Percentiles rank a stretch among this genome's conserved stretches.
These are phyloP conservation scores for Rheum nobile DNA, from an alignment of 148 eudicot genomes.

Conservation along the genomic window DNA sequence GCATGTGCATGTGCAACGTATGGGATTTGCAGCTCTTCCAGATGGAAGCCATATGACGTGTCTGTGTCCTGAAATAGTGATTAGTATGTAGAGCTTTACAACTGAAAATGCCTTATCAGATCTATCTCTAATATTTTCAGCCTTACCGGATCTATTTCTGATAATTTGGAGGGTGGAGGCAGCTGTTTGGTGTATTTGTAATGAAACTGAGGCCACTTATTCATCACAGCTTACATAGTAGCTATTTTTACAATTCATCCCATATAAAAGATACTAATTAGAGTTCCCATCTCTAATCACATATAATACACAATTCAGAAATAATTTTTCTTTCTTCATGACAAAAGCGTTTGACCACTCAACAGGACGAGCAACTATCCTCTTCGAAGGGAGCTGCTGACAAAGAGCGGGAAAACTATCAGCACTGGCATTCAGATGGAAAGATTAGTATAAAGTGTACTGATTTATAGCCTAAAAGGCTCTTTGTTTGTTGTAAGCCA, in stretches of 20 bases:
- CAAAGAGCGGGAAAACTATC: not conserved
- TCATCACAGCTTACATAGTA: not conserved
- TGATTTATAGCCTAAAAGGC: not conserved
- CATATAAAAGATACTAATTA: not conserved
- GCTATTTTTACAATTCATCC: not conserved
- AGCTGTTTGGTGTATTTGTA: not conserved
- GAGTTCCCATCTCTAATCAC: not conserved
- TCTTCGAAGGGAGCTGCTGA: not conserved
- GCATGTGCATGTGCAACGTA: not conserved
- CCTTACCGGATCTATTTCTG: too few species aligned
- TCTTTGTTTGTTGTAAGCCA: not conserved
- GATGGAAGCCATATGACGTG: not conserved
- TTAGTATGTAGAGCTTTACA: not conserved
- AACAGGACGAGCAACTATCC: constrained; percentile 1
- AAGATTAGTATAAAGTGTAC: not conserved
- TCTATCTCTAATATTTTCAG: not conserved
- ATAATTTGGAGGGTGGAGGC: not conserved
- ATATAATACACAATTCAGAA: not conserved
- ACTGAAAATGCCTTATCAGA: not conserved
- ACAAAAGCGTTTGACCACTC: not conserved
- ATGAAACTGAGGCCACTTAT: not conserved
- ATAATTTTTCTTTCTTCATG: not conserved
- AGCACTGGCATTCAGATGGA: not conserved
- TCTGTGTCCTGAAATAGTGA: not conserved
- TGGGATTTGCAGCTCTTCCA: not conserved